Conservation (phyloP, 2,329 filamentous ascomycete species). For the Sporothrix phasma region DNA sequence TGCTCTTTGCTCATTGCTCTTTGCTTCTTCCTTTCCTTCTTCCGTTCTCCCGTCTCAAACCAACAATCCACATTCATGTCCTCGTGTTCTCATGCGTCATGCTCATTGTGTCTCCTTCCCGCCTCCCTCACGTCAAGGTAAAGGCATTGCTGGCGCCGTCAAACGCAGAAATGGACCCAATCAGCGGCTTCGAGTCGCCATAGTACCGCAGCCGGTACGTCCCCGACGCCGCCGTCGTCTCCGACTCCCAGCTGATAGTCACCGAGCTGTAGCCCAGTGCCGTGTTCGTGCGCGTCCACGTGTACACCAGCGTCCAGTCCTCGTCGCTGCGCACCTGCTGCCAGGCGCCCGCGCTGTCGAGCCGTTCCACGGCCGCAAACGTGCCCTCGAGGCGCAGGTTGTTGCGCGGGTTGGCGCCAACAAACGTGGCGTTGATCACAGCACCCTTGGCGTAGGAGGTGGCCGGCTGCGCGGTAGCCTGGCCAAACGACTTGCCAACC, state of each 20-base stretch:
- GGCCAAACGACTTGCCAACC: slow-evolving; percentile 58
- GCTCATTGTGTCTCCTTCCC: neutral
- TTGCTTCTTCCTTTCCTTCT: neutral
- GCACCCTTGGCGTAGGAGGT: slow-evolving; percentile 47
- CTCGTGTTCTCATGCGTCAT: neutral
- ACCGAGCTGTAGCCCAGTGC: slow-evolving; percentile 67
- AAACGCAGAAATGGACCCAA: slow-evolving; percentile 49
- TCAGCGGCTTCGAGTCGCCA: slow-evolving; percentile 63
- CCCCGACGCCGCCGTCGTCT: slow-evolving; percentile 46
- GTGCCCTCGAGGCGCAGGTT: slow-evolving; percentile 69
- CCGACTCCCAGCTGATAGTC: slow-evolving; percentile 68
- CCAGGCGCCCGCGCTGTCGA: slow-evolving; percentile 45
- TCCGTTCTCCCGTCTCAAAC: neutral
- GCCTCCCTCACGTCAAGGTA: slow-evolving; percentile 18
- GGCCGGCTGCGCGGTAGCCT: slow-evolving; percentile 42
- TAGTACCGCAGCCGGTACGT: slow-evolving; percentile 71
- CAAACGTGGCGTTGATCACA: slow-evolving; percentile 56
- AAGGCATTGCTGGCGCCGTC: slow-evolving; percentile 25
- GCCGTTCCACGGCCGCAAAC: slow-evolving; percentile 64
- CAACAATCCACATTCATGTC: neutral
- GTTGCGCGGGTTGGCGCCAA: slow-evolving; percentile 82
- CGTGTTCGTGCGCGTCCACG: slow-evolving; percentile 64
- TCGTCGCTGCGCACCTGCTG: slow-evolving; percentile 57
- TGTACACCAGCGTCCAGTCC: slow-evolving; percentile 75
- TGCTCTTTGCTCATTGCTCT: too few species aligned